Evolutionary conservation across 2,329 filamentous ascomycete species (phyloP).

Genomic region (Neonectria punicea): DNA sequence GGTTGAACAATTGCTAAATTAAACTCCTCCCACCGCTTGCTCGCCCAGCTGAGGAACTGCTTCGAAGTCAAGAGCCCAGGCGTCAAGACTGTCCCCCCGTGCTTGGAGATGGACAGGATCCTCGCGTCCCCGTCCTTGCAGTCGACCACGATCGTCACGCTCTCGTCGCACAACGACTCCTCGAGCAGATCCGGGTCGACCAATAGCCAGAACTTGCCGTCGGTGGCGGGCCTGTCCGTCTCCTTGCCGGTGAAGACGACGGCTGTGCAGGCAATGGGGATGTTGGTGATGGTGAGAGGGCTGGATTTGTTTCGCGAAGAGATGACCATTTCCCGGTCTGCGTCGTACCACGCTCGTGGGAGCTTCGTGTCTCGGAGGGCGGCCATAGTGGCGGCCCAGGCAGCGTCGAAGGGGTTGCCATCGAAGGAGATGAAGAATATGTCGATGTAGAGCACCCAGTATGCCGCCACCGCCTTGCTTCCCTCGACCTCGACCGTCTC

Average conservation of each 20-base stretch:
- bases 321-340: constrained; percentile 80
- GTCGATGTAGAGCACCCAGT: constrained; percentile 96
- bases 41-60: constrained; percentile 57
- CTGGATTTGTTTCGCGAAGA: constrained; percentile 72
- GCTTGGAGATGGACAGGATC: constrained; percentile 82
- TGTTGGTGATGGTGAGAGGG: constrained; percentile 68
- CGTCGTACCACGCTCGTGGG: constrained; percentile 84
- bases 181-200: constrained; percentile 92
- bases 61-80: constrained; percentile 72
- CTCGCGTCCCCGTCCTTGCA: constrained; percentile 61
- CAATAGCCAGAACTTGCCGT: constrained; percentile 76
- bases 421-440: constrained; percentile 94
- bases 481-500: constrained; percentile 49
- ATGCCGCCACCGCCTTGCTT: constrained; percentile 74
- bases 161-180: constrained; percentile 85
- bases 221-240: constrained; percentile 53
- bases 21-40: constrained; percentile 50
- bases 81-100: constrained; percentile 78
- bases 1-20: constrained; percentile 45
- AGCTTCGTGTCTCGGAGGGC: constrained; percentile 82
- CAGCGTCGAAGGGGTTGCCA: constrained; percentile 90
- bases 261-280: constrained; percentile 82
- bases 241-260: constrained; percentile 78
- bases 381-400: constrained; percentile 85
- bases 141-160: constrained; percentile 85